Evolutionary conservation across 768 basidiomycete species (phyloP).

Genomic region (Macrolepiota dolichaula): DNA sequence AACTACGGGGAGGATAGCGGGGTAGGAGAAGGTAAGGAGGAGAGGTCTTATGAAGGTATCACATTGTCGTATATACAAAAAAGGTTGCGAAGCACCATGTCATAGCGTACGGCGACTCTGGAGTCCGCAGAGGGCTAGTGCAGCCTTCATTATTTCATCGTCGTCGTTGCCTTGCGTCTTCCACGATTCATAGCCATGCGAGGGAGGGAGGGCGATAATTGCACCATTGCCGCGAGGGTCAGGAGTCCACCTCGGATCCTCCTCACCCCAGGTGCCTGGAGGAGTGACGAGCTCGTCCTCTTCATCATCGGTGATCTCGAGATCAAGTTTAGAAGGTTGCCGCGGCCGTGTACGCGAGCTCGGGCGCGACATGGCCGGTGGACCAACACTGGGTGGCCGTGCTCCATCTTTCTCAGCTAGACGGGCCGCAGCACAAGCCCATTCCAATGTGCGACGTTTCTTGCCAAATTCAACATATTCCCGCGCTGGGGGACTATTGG

Average conservation of each 20-base stretch:
- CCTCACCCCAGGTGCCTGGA: slow-evolving; percentile 45
- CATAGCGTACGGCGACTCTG: slow-evolving; percentile 24
- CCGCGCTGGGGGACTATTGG: slow-evolving; percentile 47
- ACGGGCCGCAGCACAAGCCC: slow-evolving; percentile 68
- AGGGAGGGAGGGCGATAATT: slow-evolving; percentile 14
- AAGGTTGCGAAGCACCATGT: neutral
- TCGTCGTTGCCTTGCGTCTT: slow-evolving; percentile 33
- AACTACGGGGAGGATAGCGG: neutral
- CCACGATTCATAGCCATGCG: slow-evolving; percentile 4
- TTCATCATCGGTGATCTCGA: slow-evolving; percentile 63
- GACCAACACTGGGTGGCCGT: slow-evolving; percentile 1
- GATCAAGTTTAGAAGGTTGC: slow-evolving; percentile 18
- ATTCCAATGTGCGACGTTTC: slow-evolving; percentile 58
- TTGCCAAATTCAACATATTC: slow-evolving; percentile 47
- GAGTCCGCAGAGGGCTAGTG: slow-evolving; percentile 62
- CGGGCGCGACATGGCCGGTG: slow-evolving; percentile 11
- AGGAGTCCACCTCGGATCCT: slow-evolving; percentile 34
- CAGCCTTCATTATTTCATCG: slow-evolving; percentile 70
- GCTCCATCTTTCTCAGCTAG: slow-evolving; percentile 40
- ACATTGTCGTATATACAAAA: slow-evolving; percentile 5
- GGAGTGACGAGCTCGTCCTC: slow-evolving; percentile 65
- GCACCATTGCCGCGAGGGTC: slow-evolving; percentile 18
- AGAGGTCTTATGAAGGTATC: slow-evolving; percentile 9
- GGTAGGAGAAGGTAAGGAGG: neutral
- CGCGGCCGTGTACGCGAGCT: slow-evolving; percentile 10